A percentile compares a stretch with the other conserved stretches of the same genome.
phyloP scores from a whole-genome alignment of 305 asterid species.

The Fraxinus sp. region DNA sequence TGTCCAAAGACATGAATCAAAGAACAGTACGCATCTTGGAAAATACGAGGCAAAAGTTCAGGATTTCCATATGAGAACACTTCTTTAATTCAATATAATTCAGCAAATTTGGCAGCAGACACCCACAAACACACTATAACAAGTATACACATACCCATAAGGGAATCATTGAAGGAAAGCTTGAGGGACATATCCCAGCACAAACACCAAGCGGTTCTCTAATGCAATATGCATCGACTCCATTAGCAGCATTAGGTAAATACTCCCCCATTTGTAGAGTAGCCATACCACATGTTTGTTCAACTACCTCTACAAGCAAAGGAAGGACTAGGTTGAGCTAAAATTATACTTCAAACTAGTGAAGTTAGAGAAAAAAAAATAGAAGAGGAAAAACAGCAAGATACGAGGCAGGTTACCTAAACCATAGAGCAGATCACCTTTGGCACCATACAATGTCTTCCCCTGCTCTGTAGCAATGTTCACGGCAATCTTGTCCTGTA shows the following conservation, averaged over 20 bases:
- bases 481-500: slow-evolving; percentile 41
- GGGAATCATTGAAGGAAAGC: slow-evolving; percentile 39
- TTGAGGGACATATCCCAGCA: slow-evolving; percentile 49
- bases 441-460: slow-evolving; percentile 41
- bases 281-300: slow-evolving; percentile 48
- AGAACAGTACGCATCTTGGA: not conserved
- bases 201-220: slow-evolving; percentile 58
- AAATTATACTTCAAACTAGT: slow-evolving; percentile 3
- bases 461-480: slow-evolving; percentile 45
- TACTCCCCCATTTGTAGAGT: slow-evolving; percentile 46
- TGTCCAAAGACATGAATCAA: not conserved
- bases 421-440: slow-evolving; percentile 43
- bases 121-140: slow-evolving; percentile 7
- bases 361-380: not conserved
- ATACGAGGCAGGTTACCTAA: slow-evolving; percentile 31
- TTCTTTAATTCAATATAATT: not conserved
- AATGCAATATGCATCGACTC: slow-evolving; percentile 41
- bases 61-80: not conserved
- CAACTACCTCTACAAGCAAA: slow-evolving; percentile 44
- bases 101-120: not conserved
- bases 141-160: slow-evolving; percentile 37
- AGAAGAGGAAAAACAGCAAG: not conserved
- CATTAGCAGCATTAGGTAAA: slow-evolving; percentile 38
- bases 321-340: slow-evolving; percentile 5
- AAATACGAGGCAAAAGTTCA: not conserved